A percentile compares a stretch with the other conserved stretches of the same genome.
These are phyloP conservation scores for Moesziomyces globuligerus DNA, from an alignment of 1,284 basidiomycete genomes.

Conservation along the genomic window DNA sequence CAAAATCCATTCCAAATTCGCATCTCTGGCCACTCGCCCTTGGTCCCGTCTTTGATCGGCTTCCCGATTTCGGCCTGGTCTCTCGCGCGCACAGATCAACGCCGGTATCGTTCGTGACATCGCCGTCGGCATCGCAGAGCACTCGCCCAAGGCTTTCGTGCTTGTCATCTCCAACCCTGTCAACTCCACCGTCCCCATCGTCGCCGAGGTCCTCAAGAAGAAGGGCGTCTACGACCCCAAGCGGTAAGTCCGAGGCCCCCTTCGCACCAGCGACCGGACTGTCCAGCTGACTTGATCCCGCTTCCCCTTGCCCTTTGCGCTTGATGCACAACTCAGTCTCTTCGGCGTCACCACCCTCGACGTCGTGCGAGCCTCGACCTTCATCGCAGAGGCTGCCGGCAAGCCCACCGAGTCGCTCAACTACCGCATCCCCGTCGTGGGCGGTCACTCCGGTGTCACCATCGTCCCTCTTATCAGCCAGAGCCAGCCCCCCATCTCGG, in stretches of 20 bases:
- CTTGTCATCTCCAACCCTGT: constrained; percentile 97
- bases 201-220: constrained; percentile 93
- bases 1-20: too few species aligned
- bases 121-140: constrained; percentile 84
- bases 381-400: constrained; percentile 83
- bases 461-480: constrained; percentile 96
- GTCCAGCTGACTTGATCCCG: too few species aligned
- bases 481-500: constrained; percentile 67
- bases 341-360: constrained; percentile 99
- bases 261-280: too few species aligned
- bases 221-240: constrained; percentile 86
- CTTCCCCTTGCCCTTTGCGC: too few species aligned
- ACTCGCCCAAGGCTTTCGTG: constrained; percentile 89
- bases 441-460: constrained; percentile 95
- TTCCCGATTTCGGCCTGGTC: constrained; percentile 38
- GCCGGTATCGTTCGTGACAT: constrained; percentile 95
- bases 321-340: constrained; percentile 71
- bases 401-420: constrained; percentile 73
- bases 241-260: constrained; percentile 65
- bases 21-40: too few species aligned
- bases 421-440: constrained; percentile 82
- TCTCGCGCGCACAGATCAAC: constrained; percentile 81
- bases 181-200: constrained; percentile 95
- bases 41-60: constrained; percentile 65
- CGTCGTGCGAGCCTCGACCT: constrained; percentile 94